Conservation (phyloP, 2,329 filamentous ascomycete species). For the Fusarium sp. region DNA sequence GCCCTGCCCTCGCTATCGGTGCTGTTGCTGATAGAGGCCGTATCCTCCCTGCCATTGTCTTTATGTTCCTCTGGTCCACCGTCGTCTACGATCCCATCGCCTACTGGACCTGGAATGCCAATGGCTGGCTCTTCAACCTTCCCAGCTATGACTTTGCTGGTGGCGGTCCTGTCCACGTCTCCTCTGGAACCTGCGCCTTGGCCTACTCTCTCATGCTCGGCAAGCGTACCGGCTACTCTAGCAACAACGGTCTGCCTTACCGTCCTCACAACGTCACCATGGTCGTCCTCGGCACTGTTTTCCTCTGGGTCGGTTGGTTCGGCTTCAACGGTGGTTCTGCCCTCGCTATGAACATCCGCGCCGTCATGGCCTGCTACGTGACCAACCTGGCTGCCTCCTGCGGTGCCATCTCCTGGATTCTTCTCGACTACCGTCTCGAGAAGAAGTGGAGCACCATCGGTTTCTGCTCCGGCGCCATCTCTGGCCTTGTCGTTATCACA, state of each 20-base stretch:
- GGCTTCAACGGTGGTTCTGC: conserved; percentile 94
- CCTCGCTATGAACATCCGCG: conserved; percentile 85
- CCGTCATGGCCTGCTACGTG: conserved; percentile 90
- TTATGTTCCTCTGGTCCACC: conserved; percentile 81
- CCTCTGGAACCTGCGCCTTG: conserved; percentile 79
- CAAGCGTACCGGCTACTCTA: conserved; percentile 75
- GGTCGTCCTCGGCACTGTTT: conserved; percentile 80
- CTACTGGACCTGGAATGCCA: conserved; percentile 84
- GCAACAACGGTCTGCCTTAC: conserved; percentile 74
- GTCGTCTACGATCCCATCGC: conserved; percentile 82
- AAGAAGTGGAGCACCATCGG: conserved; percentile 94
- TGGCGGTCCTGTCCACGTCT: conserved; percentile 82
- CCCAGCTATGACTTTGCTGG: conserved; percentile 82
- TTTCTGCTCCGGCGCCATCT: conserved; percentile 91
- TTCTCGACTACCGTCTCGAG: conserved; percentile 92
- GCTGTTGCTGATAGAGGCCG: conserved; percentile 74
- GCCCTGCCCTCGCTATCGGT: conserved; percentile 71
- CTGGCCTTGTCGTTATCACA: conserved; percentile 89
- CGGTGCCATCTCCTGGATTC: conserved; percentile 85
- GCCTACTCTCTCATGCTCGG: conserved; percentile 83
- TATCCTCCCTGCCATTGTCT: conserved; percentile 73
- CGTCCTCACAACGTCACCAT: conserved; percentile 82
- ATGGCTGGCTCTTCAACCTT: conserved; percentile 79
- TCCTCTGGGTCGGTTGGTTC: conserved; percentile 96
- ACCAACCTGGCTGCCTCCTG: conserved; percentile 89